Percentiles rank a stretch among this genome's conserved stretches.
Conservation (phyloP, 345 rosid species). For the Lumnitzera racemosa region DNA sequence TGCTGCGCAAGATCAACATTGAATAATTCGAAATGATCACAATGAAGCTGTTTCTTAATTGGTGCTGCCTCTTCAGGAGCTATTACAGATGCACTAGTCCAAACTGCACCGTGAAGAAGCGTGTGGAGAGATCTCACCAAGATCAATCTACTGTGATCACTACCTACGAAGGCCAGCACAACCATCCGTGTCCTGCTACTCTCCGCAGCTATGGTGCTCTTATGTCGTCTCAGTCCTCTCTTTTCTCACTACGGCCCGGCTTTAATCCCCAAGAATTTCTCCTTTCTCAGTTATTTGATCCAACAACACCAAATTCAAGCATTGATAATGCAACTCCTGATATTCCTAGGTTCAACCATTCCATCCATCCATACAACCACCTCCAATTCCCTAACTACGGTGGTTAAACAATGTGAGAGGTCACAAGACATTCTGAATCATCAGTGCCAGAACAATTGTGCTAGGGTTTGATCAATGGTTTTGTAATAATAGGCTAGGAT, state of each 20-base stretch:
- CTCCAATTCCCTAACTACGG: too few species aligned
- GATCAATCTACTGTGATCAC: slow-evolving; percentile 52
- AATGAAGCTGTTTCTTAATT: background rate
- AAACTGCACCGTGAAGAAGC: slow-evolving; percentile 51
- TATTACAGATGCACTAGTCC: slow-evolving; percentile 61
- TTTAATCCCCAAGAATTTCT: slow-evolving; percentile 21
- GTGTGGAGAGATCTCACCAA: slow-evolving; percentile 51
- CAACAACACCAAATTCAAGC: too few species aligned
- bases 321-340: too few species aligned
- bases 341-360: too few species aligned
- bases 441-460: too few species aligned
- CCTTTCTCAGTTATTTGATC: too few species aligned
- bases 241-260: slow-evolving; percentile 10
- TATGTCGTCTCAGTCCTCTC: slow-evolving; percentile 21
- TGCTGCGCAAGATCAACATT: too few species aligned
- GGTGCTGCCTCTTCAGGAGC: slow-evolving; percentile 27
- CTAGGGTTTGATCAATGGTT: too few species aligned
- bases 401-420: too few species aligned
- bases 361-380: too few species aligned
- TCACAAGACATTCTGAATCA: too few species aligned
- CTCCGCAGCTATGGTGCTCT: slow-evolving; percentile 28
- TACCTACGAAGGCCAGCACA: slow-evolving; percentile 64
- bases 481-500: too few species aligned
- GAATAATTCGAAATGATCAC: background rate
- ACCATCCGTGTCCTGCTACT: slow-evolving; percentile 36